Conservation (phyloP, 768 basidiomycete species). For the Hericium coralloides region DNA sequence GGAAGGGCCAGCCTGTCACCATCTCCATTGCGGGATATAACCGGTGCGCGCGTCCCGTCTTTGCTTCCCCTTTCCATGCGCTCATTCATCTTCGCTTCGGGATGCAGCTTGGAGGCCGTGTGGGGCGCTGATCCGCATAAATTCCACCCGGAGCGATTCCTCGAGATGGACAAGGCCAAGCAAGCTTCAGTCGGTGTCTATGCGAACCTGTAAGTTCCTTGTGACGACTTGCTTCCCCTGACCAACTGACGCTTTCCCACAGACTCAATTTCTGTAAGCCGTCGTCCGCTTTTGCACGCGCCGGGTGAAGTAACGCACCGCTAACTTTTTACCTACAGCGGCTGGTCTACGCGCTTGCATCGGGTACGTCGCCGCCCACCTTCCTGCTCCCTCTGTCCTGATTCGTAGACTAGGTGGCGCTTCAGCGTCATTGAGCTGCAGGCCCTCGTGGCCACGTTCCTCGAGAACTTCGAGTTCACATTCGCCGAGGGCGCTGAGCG, state of each 20-base stretch:
- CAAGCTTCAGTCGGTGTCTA: conserved; percentile 3
- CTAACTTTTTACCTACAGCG: background rate
- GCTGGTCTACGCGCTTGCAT: conserved; percentile 6
- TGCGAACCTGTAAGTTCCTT: conserved; percentile 8
- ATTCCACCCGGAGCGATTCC: conserved; percentile 10
- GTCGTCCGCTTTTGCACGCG: background rate
- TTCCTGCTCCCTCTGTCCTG: background rate
- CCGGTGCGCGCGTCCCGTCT: conserved; percentile 5
- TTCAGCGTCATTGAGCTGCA: conserved; percentile 26
- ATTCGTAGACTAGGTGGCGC: conserved; percentile 11
- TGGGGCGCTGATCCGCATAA: conserved; percentile 9
- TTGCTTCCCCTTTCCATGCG: no score
- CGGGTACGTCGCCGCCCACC: background rate
- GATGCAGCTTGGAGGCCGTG: conserved; percentile 3
- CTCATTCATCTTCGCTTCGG: background rate
- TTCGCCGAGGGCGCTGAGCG: conserved; percentile 19
- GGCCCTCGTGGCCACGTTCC: conserved; percentile 24
- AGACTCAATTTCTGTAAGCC: conserved; percentile 7
- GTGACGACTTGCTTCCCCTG: background rate
- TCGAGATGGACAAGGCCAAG: background rate
- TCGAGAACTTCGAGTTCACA: conserved; percentile 27
- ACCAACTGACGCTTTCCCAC: background rate
- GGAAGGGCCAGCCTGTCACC: conserved; percentile 4
- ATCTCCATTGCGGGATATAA: conserved; percentile 6
- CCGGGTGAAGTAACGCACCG: background rate